Evolutionary conservation across 306 rosid genomes (phyloP).

Genomic region (Inga oerstediana): DNA sequence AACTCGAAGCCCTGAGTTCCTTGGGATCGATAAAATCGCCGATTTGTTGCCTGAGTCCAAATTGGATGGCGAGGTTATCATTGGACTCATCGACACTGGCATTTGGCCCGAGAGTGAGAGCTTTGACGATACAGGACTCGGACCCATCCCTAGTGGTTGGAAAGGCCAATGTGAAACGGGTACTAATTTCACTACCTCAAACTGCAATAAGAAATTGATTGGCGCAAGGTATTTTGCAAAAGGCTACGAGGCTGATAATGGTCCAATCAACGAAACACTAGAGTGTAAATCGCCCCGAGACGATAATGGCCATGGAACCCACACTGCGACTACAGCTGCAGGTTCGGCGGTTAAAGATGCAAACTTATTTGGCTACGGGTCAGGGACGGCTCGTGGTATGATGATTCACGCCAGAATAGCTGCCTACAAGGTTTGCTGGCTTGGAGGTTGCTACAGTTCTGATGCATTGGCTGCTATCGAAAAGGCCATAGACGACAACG

Average conservation of each 20-base stretch:
- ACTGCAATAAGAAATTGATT: conserved; percentile 71
- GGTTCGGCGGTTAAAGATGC: conserved; percentile 64
- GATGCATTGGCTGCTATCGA: conserved; percentile 75
- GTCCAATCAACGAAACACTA: conserved; percentile 45
- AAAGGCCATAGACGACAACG: conserved; percentile 70
- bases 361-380: conserved; percentile 58
- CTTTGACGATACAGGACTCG: conserved; percentile 62
- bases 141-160: conserved; percentile 72
- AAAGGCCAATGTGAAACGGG: conserved; percentile 72
- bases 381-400: conserved; percentile 88
- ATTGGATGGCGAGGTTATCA: conserved; percentile 43
- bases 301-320: conserved; percentile 82
- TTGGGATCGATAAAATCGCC: conserved; percentile 56
- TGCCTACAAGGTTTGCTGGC: conserved; percentile 75
- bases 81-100: conserved; percentile 76
- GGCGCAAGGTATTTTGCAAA: conserved; percentile 67
- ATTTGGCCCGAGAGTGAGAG: conserved; percentile 94
- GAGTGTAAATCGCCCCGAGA: conserved; percentile 71
- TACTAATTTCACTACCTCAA: conserved; percentile 54
- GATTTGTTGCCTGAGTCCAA: conserved; percentile 33
- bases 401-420: conserved; percentile 70
- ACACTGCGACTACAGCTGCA: conserved; percentile 74
- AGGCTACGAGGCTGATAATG: conserved; percentile 52
- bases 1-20: conserved; percentile 80
- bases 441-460: conserved; percentile 52